These are phyloP conservation scores for Sporothrix luriei DNA, from an alignment of 2,329 filamentous ascomycete species.

Conservation along the genomic window DNA sequence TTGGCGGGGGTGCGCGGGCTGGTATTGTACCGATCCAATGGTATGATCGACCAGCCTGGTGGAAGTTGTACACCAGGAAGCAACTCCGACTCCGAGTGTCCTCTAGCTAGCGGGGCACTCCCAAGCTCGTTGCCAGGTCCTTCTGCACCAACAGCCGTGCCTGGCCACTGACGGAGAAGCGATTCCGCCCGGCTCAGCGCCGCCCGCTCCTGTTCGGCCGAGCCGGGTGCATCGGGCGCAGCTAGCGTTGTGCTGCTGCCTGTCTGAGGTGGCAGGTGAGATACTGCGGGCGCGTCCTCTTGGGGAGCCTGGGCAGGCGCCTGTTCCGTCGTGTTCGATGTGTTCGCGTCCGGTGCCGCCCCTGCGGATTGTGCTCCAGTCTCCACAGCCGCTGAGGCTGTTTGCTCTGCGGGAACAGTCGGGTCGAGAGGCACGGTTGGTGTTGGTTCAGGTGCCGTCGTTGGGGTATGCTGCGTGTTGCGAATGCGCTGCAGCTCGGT, in stretches of 20 bases:
- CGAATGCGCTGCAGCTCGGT: slow-evolving; percentile 68
- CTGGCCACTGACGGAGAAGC: neutral
- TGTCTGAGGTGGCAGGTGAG: neutral
- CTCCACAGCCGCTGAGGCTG: neutral
- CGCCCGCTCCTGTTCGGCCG: slow-evolving; percentile 41
- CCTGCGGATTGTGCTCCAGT: neutral
- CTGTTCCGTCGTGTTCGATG: neutral
- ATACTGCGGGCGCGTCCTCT: neutral
- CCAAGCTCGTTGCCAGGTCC: too few relatives aligned
- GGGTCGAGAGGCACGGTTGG: neutral
- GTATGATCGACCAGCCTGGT: slow-evolving; percentile 65
- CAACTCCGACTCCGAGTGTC: slow-evolving; percentile 60
- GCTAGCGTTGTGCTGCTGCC: neutral
- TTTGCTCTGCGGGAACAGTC: neutral
- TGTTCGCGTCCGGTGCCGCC: neutral
- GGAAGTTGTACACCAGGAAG: slow-evolving; percentile 67
- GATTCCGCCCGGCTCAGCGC: neutral
- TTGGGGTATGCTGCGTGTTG: slow-evolving; percentile 37
- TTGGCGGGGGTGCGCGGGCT: neutral
- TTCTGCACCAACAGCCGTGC: too few relatives aligned
- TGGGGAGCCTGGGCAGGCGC: neutral
- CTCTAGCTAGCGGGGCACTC: slow-evolving; percentile 27
- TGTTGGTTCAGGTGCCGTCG: neutral
- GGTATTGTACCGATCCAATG: slow-evolving; percentile 57
- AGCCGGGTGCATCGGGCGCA: neutral